Evolutionary conservation across 345 rosid species (phyloP), one percentile per base, ranked within the genome.

Genomic region (Ailanthus altissimus): DNA sequence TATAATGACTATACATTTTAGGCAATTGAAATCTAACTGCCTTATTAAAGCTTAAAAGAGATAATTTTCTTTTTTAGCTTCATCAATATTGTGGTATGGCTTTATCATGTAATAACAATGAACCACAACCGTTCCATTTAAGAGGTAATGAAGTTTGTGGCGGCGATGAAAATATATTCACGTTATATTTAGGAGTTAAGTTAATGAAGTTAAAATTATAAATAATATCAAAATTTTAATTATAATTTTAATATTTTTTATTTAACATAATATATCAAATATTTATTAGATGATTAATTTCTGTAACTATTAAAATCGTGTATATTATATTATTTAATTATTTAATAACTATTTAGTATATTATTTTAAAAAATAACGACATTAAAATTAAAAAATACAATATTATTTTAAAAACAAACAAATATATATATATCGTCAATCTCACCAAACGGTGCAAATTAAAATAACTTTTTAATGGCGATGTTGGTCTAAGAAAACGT

Each of bases 1-100:
- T 60, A 28, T 50, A 26, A 50, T 50, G 38, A 42, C 53, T 12
- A 15, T 40, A 45, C 6, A 16, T 16, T 56, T 61, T 26, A 32
- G 21, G 49, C 11, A 57, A 46, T 61, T 20, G 51, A 69, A 23
- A 32, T 67, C 61, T 74, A 79, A 79, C 81, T 9, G 67, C 69
- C 67, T 75, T 58, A 72, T 78, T 72, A 72, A 72, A 72, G 77
- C 59, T 25, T 18, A 10, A n/a, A 36, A 49, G n/a, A 0, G 15
- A 23, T 46, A 15, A 2, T 43, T 42, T 40, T 8, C 4, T n/a
- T 40, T 64, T 38, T 7, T 18, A 40, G 25, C 36, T 45, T 70
- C 28, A 25, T 70, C 43, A 28, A 50, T 36, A 13, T 50, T 47
- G 42, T 23, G 59, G 26, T 49, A 69, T 3, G 45, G 40, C 38